These are phyloP conservation scores for Candida lessepsii DNA, from an alignment of 805 yeast species.

Conservation along the genomic window DNA sequence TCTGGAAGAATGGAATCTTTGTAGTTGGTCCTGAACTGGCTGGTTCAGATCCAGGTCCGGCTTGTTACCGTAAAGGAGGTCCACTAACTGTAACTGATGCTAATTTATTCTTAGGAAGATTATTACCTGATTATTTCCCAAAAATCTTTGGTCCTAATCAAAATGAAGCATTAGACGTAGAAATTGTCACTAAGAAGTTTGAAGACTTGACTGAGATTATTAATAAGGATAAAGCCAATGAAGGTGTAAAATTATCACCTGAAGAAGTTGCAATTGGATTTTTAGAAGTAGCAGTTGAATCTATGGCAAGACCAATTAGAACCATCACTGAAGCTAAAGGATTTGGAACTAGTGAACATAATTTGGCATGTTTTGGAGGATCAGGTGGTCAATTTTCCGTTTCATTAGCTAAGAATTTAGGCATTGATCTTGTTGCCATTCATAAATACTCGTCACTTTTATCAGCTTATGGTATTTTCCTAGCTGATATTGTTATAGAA, in stretches of 20 bases:
- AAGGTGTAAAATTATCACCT: constrained; percentile 21
- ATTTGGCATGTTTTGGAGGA: constrained; percentile 37
- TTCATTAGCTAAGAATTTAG: constrained; percentile 28
- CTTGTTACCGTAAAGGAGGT: constrained; percentile 40
- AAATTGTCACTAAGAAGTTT: constrained; percentile 50
- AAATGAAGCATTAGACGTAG: constrained; percentile 31
- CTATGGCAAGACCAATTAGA: constrained; percentile 36
- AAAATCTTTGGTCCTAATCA: constrained; percentile 38
- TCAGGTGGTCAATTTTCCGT: constrained; percentile 37
- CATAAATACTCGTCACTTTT: constrained; percentile 35
- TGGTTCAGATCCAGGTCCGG: constrained; percentile 42
- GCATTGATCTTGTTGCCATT: constrained; percentile 28
- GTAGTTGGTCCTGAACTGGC: constrained; percentile 43
- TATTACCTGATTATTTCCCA: constrained; percentile 38
- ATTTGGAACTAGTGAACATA: constrained; percentile 28
- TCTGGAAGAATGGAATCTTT: constrained; percentile 38
- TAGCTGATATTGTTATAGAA: constrained; percentile 35
- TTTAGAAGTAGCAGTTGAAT: constrained; percentile 33
- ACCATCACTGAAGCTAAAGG: constrained; percentile 38
- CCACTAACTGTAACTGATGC: constrained; percentile 42
- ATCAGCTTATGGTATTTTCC: constrained; percentile 34
- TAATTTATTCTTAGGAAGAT: constrained; percentile 33
- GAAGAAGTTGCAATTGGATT: constrained; percentile 36
- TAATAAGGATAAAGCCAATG: constrained; percentile 32
- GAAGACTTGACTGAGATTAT: constrained; percentile 45